These are phyloP conservation scores for Tolypocladium paradoxum DNA, from an alignment of 2,329 filamentous ascomycete species.

Conservation along the genomic window DNA sequence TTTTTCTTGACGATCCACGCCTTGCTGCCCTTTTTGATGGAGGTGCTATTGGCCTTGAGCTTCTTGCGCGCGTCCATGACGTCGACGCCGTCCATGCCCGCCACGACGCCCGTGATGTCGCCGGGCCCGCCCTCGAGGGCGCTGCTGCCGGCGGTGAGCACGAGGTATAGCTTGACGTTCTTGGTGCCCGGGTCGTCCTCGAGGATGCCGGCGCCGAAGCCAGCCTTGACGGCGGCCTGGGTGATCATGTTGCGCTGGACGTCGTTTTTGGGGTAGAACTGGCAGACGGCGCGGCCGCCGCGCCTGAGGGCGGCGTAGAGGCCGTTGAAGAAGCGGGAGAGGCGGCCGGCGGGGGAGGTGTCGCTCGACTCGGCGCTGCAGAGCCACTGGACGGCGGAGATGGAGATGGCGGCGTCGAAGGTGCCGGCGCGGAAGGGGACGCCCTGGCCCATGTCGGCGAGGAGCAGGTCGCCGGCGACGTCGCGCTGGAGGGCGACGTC, in stretches of 20 bases:
- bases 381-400: slow-evolving; percentile 95
- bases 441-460: slow-evolving; percentile 91
- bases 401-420: slow-evolving; percentile 92
- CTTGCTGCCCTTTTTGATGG: slow-evolving; percentile 71
- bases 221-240: slow-evolving; percentile 79
- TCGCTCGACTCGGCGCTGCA: slow-evolving; percentile 90
- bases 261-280: slow-evolving; percentile 97
- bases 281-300: slow-evolving; percentile 84
- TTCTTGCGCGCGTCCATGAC: slow-evolving; percentile 58
- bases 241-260: slow-evolving; percentile 87
- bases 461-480: slow-evolving; percentile 84
- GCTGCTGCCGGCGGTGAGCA: slow-evolving; percentile 72
- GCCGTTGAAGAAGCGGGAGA: slow-evolving; percentile 84
- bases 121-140: slow-evolving; percentile 41
- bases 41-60: slow-evolving; percentile 33
- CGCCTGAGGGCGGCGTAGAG: slow-evolving; percentile 75
- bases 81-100: slow-evolving; percentile 80
- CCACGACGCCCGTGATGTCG: slow-evolving; percentile 84
- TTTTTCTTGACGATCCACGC: slow-evolving; percentile 79
- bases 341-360: slow-evolving; percentile 65
- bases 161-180: slow-evolving; percentile 91
- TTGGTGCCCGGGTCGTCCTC: slow-evolving; percentile 96
- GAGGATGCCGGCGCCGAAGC: slow-evolving; percentile 87
- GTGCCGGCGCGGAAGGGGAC: slow-evolving; percentile 85
- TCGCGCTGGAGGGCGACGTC: slow-evolving; percentile 85